Evolutionary conservation across 306 rosid species (phyloP).

Genomic region (Prinsepia uniflora): DNA sequence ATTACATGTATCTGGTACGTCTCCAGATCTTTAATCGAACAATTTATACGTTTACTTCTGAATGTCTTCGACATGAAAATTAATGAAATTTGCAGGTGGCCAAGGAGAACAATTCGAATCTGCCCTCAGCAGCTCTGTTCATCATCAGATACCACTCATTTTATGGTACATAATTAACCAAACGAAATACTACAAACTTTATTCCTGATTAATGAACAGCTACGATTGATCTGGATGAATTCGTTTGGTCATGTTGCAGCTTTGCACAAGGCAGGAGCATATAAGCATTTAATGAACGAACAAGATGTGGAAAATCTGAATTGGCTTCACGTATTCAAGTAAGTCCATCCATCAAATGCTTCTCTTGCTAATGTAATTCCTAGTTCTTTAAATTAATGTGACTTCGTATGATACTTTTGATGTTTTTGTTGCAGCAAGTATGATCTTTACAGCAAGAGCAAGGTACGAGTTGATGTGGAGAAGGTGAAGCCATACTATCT

Average conservation of each 20-base stretch:
- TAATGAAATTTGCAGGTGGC: slow-evolving; percentile 52
- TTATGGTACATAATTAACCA: slow-evolving; percentile 41
- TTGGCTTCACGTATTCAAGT: slow-evolving; percentile 80
- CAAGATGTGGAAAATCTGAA: slow-evolving; percentile 69
- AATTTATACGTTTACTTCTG: too few species aligned
- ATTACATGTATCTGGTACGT: slow-evolving; percentile 77
- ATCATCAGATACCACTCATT: slow-evolving; percentile 86
- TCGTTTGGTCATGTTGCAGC: slow-evolving; percentile 39
- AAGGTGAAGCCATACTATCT: slow-evolving; percentile 76
- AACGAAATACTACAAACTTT: background rate
- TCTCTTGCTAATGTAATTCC: background rate
- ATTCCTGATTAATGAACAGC: background rate
- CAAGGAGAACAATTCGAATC: slow-evolving; percentile 54
- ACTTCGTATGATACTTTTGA: background rate
- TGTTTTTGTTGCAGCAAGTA: slow-evolving; percentile 48
- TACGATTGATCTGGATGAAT: background rate
- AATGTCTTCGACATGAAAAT: too few species aligned
- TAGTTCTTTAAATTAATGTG: background rate
- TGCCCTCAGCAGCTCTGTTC: slow-evolving; percentile 79
- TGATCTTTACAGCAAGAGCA: slow-evolving; percentile 87
- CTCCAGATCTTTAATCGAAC: background rate
- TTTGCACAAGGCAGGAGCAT: slow-evolving; percentile 59
- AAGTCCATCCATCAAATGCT: background rate
- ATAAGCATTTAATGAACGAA: slow-evolving; percentile 67
- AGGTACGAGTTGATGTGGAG: slow-evolving; percentile 53